A percentile compares a stretch with the other conserved stretches of the same genome.
Evolutionary conservation across 139 green algal genomes (phyloP).

Genomic region (Marvania coccoides): DNA sequence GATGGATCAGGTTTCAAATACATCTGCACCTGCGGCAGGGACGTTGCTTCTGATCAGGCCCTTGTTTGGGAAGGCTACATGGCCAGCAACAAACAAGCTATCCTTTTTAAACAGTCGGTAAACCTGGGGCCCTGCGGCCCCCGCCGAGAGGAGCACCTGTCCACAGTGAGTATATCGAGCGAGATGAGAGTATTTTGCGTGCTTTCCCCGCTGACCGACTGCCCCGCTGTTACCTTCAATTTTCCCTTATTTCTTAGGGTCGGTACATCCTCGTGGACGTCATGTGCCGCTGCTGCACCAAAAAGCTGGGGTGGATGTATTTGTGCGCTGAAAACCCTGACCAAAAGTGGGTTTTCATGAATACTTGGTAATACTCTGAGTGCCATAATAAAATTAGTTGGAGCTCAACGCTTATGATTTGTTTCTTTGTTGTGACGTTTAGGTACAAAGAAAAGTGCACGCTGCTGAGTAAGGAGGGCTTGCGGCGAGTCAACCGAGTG

Average conservation of each 20-base stretch:
- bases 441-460: constrained; percentile 40
- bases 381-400: no score
- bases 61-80: constrained; percentile 51
- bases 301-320: constrained; percentile 36
- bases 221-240: no score
- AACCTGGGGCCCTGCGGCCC: constrained; percentile 21
- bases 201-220: no score
- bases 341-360: no score
- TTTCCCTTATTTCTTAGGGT: no score
- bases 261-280: constrained; percentile 37
- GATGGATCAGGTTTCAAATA: neutral
- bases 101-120: constrained; percentile 30
- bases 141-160: neutral
- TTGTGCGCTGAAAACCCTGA: constrained; percentile 12
- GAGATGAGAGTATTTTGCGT: no score
- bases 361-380: no score
- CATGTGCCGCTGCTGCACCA: constrained; percentile 25
- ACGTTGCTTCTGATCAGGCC: constrained; percentile 12
- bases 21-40: constrained; percentile 2
- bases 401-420: no score
- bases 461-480: constrained; percentile 14
- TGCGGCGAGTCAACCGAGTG: constrained; percentile 5
- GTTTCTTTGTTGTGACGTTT: no score
- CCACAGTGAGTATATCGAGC: no score
- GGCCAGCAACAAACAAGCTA: constrained; percentile 24